phyloP scores from a whole-genome alignment of 208 protist genomes.

The Leptomonas pyrrhocoris region DNA sequence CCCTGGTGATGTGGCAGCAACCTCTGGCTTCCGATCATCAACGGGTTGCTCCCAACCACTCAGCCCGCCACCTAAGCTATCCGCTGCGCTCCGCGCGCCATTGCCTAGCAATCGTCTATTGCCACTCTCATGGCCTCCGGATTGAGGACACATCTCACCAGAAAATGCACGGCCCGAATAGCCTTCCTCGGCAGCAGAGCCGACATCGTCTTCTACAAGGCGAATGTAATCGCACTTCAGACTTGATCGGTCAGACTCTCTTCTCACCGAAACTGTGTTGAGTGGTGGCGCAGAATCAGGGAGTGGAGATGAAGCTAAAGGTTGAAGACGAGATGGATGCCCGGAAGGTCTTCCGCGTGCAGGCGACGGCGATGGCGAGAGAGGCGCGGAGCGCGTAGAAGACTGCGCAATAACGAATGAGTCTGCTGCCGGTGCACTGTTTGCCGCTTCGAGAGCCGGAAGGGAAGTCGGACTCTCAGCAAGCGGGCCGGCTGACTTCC shows the following conservation, averaged over 20 bases:
- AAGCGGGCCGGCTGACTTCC: conserved; percentile 39
- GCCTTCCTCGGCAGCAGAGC: not conserved
- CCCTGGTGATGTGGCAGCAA: not conserved
- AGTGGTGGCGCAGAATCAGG: not conserved
- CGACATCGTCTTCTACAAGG: conserved; percentile 30
- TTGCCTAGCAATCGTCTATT: not conserved
- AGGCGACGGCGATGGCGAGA: conserved; percentile 5
- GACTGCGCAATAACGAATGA: not conserved
- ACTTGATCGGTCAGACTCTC: not conserved
- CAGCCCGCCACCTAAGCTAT: conserved; percentile 13
- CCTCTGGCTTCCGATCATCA: conserved; percentile 16
- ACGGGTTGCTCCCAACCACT: conserved; percentile 28
- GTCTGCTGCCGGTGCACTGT: not conserved
- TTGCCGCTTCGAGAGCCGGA: not conserved
- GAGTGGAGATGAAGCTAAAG: conserved; percentile 1
- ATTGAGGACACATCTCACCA: conserved; percentile 13
- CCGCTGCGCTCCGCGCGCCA: not conserved
- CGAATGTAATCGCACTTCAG: conserved; percentile 35
- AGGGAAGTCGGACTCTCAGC: conserved; percentile 7
- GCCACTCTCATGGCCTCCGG: not conserved
- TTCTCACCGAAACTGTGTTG: not conserved
- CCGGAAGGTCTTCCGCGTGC: not conserved
- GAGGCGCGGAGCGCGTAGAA: not conserved
- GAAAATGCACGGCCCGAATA: not conserved
- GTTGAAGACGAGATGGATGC: not conserved